Evolutionary conservation across 2,329 filamentous ascomycete species (phyloP), one percentile per base, ranked within the genome.

Genomic region (Alternaria hordeiaustralica): DNA sequence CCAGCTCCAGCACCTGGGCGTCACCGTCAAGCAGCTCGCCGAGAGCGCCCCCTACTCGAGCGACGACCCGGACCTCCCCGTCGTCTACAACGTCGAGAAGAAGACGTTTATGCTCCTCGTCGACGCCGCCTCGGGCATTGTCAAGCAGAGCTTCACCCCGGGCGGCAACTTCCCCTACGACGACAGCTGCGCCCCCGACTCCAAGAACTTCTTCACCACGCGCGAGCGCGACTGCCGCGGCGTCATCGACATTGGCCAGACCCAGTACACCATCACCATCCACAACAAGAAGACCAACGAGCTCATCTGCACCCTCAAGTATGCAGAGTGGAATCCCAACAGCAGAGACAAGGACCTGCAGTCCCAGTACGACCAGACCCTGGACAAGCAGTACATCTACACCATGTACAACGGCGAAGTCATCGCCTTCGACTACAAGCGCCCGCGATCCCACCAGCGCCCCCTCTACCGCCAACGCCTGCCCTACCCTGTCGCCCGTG

Each of bases 321-420:
- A 96, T 76, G 92, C 93, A 11, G 96, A 99, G 79, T 99, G 96
- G 96, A 90, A 89, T 0, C 92, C 94, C 13, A 99, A 99, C 79
- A 96, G 91, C 63, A 92, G 90, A 64, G 95, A 99, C 79, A 88
- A 88, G 67, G 96, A 99, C 77, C 88, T 99, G 7, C 90, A 93
- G 72, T 88, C 88, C 54, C 93, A 98, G 75, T 96, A 98, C 75
- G 87, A 87, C 13, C 82, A 85, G 11, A 93, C 94, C 1, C 90
- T 94, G 76, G 94, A 98, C 78, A 90, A 92, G 70, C 92, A 91
- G 65, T 97, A 98, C 80, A 90, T 98, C 55, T 95, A 95, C 69
- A 93, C 91, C 69, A 89, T 90, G 71, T 92, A 94, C 72, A 92
- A 98, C 71, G 96, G 96, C 45, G 88, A 90, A 41, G 88, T 97